A percentile compares a stretch with the other conserved stretches of the same genome.
phyloP scores from a whole-genome alignment of 768 basidiomycete genomes.

The Xerocomellus intermedius region DNA sequence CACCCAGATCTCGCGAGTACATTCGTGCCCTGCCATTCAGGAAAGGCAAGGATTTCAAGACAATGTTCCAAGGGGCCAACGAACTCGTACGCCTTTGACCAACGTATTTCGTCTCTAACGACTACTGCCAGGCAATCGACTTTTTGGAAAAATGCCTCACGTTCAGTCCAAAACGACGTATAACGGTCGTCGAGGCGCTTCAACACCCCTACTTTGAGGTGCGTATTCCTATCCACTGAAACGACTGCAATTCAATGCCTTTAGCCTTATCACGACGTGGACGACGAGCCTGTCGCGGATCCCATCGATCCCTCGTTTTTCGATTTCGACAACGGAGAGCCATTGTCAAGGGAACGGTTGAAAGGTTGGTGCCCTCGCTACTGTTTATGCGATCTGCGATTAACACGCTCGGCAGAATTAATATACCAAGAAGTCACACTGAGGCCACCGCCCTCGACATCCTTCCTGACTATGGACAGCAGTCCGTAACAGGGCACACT shows the following conservation, averaged over 20 bases:
- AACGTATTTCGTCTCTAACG: neutral
- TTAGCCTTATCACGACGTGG: slow-evolving; percentile 80
- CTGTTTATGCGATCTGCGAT: neutral
- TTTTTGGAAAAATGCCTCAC: slow-evolving; percentile 79
- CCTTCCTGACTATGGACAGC: slow-evolving; percentile 18
- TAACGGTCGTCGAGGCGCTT: slow-evolving; percentile 85
- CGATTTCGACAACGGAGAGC: slow-evolving; percentile 72
- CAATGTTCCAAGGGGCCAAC: slow-evolving; percentile 75
- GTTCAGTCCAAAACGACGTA: slow-evolving; percentile 82
- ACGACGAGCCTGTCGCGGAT: slow-evolving; percentile 83
- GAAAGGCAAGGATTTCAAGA: slow-evolving; percentile 67
- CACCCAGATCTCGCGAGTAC: slow-evolving; percentile 76
- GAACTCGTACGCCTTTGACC: slow-evolving; percentile 43
- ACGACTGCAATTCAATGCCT: neutral
- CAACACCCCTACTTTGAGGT: slow-evolving; percentile 88
- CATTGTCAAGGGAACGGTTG: slow-evolving; percentile 62
- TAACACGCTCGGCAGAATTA: slow-evolving; percentile 26
- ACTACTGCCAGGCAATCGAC: slow-evolving; percentile 56
- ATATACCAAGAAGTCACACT: slow-evolving; percentile 52
- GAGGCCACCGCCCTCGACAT: slow-evolving; percentile 10
- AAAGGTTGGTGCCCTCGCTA: slow-evolving; percentile 48
- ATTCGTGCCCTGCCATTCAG: slow-evolving; percentile 87
- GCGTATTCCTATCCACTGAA: slow-evolving; percentile 10
- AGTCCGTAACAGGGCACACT: neutral
- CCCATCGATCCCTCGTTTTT: slow-evolving; percentile 77